Evolutionary conservation across 1,284 basidiomycete genomes (phyloP).

Genomic region (Somion occarium): DNA sequence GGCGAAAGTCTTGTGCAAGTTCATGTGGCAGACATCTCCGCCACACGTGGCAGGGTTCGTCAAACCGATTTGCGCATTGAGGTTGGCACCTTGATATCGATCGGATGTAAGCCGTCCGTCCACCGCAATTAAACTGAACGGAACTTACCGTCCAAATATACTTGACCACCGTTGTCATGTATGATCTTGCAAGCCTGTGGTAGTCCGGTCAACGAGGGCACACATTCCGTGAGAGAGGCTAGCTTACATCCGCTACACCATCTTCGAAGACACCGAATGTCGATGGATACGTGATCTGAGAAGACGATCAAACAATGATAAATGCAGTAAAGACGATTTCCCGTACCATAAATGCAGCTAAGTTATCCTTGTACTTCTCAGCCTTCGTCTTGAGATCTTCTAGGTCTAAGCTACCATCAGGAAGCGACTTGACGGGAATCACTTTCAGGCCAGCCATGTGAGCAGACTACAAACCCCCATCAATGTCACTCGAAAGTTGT

Average conservation of each 20-base stretch:
- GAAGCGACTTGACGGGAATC: constrained; percentile 85
- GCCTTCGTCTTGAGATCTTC: constrained; percentile 85
- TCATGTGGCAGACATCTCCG: constrained; percentile 97
- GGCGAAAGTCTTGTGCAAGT: constrained; percentile 95
- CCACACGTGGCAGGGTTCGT: constrained; percentile 96
- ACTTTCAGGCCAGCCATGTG: constrained; percentile 98
- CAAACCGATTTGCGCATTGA: constrained; percentile 94
- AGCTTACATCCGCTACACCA: constrained; percentile 72
- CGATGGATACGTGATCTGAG: constrained; percentile 86
- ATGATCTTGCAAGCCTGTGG: constrained; percentile 84
- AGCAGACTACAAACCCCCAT: constrained; percentile 60
- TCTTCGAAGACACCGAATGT: constrained; percentile 98
- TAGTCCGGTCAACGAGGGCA: not conserved
- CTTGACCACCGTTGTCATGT: constrained; percentile 94
- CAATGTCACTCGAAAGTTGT: not conserved
- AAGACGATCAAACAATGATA: constrained; percentile 2
- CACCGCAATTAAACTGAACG: not conserved
- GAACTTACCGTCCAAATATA: constrained; percentile 83
- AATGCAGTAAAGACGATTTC: not conserved
- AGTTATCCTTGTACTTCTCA: constrained; percentile 84
- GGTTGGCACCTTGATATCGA: constrained; percentile 63
- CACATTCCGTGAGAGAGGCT: not conserved
- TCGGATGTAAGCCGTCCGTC: not conserved
- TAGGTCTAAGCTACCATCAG: constrained; percentile 88
- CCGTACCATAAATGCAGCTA: constrained; percentile 94